Evolutionary conservation across 2,329 filamentous ascomycete species (phyloP), one percentile per base, ranked within the genome.

Genomic region (Calycina marina): DNA sequence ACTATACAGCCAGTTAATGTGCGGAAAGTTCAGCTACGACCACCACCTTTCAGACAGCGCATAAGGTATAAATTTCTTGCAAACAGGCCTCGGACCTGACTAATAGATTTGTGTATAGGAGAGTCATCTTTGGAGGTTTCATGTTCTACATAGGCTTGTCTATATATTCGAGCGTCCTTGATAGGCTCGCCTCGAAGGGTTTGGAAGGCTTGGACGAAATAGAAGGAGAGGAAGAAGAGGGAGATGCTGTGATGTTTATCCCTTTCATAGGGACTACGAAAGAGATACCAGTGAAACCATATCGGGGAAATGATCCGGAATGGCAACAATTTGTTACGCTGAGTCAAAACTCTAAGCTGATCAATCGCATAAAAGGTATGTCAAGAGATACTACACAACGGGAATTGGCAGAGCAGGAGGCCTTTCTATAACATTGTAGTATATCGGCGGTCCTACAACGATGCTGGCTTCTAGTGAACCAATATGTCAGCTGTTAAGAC

Each of bases 261-360:
- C 70, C 75, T 0, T 65, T 79, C 32, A 71, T 72, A 3, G 70
- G 71, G 26, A 72, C 68, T 2, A 68, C 61, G 1, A 61, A 60
- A 30, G 42, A 58, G 36, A 53, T 71, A 12, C 54, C 59, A 11
- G 59, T 63, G 17, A 48, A 53, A 17, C 65, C 64, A 2, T 77
- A 74, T 47, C 59, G 58, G 38, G 62, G 62, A 31, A 58, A 56
- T 15, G 72, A 77, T 42, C 72, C 73, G 3, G 76, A 80, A 50
- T 79, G 70, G 71, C 56, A 61, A 39, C 58, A 61, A 30, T 80
- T 75, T 40, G 47, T 72, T 11, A 64, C 63, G 34, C 56, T 78
- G n/a, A 69, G 63, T 39, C 63, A 62, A 40, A 63, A 78, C 38
- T 51, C 47, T 10, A 51, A 63, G 26, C 55, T 64, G 6, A 55